Conservation (phyloP, 441 rosid species). For the Croton setiger region DNA sequence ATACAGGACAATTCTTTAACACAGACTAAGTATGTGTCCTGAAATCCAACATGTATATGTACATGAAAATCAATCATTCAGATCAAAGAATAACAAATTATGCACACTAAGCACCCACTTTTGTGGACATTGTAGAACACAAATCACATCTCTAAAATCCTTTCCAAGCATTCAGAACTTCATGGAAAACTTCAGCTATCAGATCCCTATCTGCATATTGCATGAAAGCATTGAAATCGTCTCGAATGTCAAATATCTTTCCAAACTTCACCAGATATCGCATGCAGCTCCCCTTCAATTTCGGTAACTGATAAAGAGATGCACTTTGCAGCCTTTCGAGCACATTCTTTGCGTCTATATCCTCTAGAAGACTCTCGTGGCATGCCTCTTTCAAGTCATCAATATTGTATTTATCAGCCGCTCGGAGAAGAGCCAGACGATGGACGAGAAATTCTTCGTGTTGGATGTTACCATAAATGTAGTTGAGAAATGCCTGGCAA, state of each 20-base stretch:
- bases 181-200: slow-evolving; percentile 73
- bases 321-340: slow-evolving; percentile 84
- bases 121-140: neutral
- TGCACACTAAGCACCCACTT: slow-evolving; percentile 2
- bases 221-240: slow-evolving; percentile 67
- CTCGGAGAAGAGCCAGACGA: slow-evolving; percentile 67
- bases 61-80: neutral
- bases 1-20: neutral
- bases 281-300: slow-evolving; percentile 76
- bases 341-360: slow-evolving; percentile 74
- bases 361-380: slow-evolving; percentile 77
- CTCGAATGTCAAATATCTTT: slow-evolving; percentile 76
- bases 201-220: slow-evolving; percentile 75
- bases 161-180: slow-evolving; percentile 81
- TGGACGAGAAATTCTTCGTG: slow-evolving; percentile 65
- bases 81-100: slow-evolving; percentile 4
- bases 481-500: slow-evolving; percentile 68
- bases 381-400: slow-evolving; percentile 79
- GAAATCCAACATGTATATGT: neutral
- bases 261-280: slow-evolving; percentile 87
- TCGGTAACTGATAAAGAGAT: slow-evolving; percentile 54
- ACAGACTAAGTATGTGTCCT: neutral
- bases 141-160: slow-evolving; percentile 52
- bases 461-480: slow-evolving; percentile 72
- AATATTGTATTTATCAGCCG: slow-evolving; percentile 84